Conservation (phyloP, 2,329 filamentous ascomycete species). For the Cryphonectria radicalis region DNA sequence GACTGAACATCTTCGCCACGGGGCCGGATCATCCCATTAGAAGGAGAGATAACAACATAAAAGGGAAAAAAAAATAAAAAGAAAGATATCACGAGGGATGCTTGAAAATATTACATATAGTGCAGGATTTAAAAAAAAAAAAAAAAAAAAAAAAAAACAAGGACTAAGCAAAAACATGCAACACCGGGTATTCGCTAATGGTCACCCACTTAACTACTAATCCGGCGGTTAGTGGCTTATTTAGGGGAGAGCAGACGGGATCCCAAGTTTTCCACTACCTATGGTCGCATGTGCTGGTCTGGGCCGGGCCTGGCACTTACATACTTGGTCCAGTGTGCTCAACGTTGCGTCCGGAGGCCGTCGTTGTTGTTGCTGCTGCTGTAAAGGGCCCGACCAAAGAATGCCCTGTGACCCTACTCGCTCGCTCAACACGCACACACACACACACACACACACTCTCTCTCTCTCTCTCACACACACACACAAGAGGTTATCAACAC, state of each 20-base stretch:
- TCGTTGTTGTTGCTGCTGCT: not conserved
- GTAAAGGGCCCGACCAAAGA: not conserved
- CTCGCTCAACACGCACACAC: not conserved
- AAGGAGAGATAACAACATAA: not conserved
- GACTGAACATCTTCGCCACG: not conserved
- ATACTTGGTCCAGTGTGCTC: not conserved
- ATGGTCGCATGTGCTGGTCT: not conserved
- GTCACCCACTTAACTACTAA: slow-evolving; percentile 20
- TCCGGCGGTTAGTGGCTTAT: slow-evolving; percentile 12
- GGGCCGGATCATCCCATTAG: not conserved
- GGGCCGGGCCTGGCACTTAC: not conserved
- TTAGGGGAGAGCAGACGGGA: slow-evolving; percentile 15
- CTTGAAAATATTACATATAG: not conserved
- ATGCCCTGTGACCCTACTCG: not conserved
- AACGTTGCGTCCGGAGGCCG: not conserved
- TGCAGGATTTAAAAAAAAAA: not conserved
- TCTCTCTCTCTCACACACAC: not conserved
- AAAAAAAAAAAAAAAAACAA: not conserved
- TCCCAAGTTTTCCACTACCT: slow-evolving; percentile 11
- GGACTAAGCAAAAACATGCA: not conserved
- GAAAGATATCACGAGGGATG: not conserved
- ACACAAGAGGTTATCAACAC: not conserved
- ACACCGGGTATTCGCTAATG: slow-evolving; percentile 18
- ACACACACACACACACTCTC: not conserved
- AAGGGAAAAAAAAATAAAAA: not conserved